Evolutionary conservation across 352 stramenopile genomes (phyloP).

Genomic region (Globisporangium splendens): DNA sequence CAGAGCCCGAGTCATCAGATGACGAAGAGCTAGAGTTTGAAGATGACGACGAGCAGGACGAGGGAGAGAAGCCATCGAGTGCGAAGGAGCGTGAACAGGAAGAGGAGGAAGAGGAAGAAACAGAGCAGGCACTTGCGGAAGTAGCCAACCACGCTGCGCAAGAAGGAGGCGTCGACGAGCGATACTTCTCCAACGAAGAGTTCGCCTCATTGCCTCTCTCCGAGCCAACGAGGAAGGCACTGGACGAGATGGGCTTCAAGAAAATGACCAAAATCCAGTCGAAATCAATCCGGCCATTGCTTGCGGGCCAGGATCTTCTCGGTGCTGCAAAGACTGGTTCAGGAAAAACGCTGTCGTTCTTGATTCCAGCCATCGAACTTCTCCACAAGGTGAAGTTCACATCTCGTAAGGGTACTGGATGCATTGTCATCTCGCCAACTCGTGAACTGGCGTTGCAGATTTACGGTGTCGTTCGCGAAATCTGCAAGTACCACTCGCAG

Average conservation of each 20-base stretch:
- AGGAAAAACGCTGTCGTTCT: constrained; percentile 98
- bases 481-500: constrained; percentile 93
- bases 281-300: constrained; percentile 94
- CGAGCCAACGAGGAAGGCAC: constrained; percentile 84
- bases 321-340: constrained; percentile 97
- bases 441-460: constrained; percentile 98
- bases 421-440: constrained; percentile 97
- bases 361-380: constrained; percentile 97
- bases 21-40: constrained; percentile 21
- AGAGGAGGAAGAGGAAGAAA: constrained; percentile 50
- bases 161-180: constrained; percentile 50
- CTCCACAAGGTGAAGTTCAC: constrained; percentile 96
- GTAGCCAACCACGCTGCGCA: constrained; percentile 29
- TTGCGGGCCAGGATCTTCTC: constrained; percentile 96
- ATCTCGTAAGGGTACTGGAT: constrained; percentile 94
- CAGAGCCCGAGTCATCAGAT: constrained; percentile 7
- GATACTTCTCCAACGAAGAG: constrained; percentile 86
- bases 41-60: constrained; percentile 24
- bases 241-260: constrained; percentile 90
- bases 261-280: constrained; percentile 98
- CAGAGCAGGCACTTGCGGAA: constrained; percentile 52
- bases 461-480: constrained; percentile 97
- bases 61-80: constrained; percentile 18
- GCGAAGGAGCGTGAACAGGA: constrained; percentile 18
- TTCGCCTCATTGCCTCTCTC: constrained; percentile 92